Base-by-base conservation (phyloP, 176 grass and related monocot genomes). In the bread wheat (Triticum aestivum) region DNA sequence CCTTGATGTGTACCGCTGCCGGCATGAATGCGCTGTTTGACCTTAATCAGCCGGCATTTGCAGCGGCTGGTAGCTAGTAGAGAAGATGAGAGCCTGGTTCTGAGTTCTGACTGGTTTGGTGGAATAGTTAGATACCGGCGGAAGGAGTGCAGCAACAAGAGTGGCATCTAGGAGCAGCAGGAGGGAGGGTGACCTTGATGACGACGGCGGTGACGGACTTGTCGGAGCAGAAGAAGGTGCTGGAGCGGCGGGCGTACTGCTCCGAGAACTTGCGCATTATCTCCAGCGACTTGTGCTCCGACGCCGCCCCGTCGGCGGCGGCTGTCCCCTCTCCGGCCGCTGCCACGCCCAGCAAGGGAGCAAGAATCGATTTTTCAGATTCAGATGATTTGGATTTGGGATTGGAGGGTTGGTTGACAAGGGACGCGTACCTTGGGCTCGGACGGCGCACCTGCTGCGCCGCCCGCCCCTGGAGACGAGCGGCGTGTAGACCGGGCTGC, bases 251-350 rank as follows among this genome's bases (percentile, higher is more conserved):
- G 5, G 96, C 96, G 77, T 98, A 98, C 90, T 94, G 93, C 88
- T 98, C 96, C 18, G 96, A 98, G 92, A 98, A 98, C 54, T 94
- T 98, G 78, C 96, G 93, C 96, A 98, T 98, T n/a, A 98, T 54
- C 71, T 98, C 96, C 58, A 98, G 49, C 17, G 96, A 96, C 75
- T 98, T 98, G 3, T 58, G 54, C 54, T 94, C 93, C 52, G 93
- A 78, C 8, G 86, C 0, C 0, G 41, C 87, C 10, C 89, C 93
- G 10, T 49, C 88, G 88, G 61, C 83, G 15, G 88, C 93, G 13
- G 69, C 90, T 89, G 61, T 78, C 21, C 44, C 87, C 0, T 5
- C 71, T 7, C 0, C 66, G 29, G 8, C 65, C 9, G 69, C 69
- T 23, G 74, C 66, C 54, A 51, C 1, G 0, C 9, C 12, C 21